phyloP scores from a whole-genome alignment of 2,329 filamentous ascomycete genomes.

The Pseudogymnoascus sp. region DNA sequence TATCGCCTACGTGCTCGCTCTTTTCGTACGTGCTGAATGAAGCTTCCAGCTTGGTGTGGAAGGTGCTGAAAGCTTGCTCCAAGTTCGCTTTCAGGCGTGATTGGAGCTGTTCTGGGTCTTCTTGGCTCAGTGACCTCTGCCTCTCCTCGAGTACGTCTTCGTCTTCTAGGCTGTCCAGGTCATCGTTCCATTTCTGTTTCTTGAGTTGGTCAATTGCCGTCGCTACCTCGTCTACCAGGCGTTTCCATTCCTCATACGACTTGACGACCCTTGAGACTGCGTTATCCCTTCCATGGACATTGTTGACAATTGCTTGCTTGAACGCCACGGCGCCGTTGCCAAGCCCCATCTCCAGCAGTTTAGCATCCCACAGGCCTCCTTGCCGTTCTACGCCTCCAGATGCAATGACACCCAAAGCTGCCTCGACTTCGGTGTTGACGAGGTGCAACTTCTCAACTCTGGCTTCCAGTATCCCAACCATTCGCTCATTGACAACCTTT shows the following conservation, averaged over 20 bases:
- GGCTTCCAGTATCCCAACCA: constrained; percentile 52
- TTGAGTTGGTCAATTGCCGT: constrained; percentile 55
- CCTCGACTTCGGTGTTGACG: constrained; percentile 56
- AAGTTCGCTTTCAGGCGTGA: constrained; percentile 50
- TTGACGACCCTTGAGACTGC: constrained; percentile 53
- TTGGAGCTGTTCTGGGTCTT: constrained; percentile 59
- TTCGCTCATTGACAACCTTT: constrained; percentile 57
- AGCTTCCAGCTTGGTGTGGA: constrained; percentile 41
- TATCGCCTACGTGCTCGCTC: constrained; percentile 39
- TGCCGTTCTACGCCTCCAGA: constrained; percentile 41
- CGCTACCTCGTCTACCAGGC: constrained; percentile 59
- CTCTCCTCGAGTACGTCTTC: constrained; percentile 60
- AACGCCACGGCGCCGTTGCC: constrained; percentile 57
- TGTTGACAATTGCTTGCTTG: constrained; percentile 58
- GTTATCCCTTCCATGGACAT: constrained; percentile 63
- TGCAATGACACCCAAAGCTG: constrained; percentile 52
- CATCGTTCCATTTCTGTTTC: constrained; percentile 66
- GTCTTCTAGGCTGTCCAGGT: constrained; percentile 61
- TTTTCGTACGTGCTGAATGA: constrained; percentile 41
- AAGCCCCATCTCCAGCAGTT: constrained; percentile 56
- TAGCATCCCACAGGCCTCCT: constrained; percentile 57
- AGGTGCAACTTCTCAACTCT: constrained; percentile 56
- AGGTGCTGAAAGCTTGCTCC: constrained; percentile 44
- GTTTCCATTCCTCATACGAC: constrained; percentile 64
- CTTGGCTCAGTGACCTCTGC: constrained; percentile 58